A percentile compares a stretch with the other conserved stretches of the same genome.
phyloP scores from a whole-genome alignment of 148 eudicot genomes.

The Polygonum aviculare region DNA sequence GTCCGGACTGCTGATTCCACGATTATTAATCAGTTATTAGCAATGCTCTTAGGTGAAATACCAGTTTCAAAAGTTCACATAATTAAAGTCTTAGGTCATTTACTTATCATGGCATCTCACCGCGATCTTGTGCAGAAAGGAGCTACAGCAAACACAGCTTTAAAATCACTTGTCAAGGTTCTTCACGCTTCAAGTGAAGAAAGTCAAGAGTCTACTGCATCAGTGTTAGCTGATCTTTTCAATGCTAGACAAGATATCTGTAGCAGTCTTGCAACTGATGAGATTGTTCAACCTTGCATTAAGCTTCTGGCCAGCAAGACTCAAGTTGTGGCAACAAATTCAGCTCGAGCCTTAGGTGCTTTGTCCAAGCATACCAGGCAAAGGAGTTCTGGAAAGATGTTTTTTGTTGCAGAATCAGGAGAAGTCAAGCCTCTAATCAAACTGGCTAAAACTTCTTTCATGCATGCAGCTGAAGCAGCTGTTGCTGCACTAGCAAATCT shows the following conservation, averaged over 20 bases:
- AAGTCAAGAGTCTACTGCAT: constrained; percentile 68
- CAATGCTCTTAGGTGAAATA: constrained; percentile 60
- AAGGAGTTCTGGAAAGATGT: constrained; percentile 41
- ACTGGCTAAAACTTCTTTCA: constrained; percentile 69
- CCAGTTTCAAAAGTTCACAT: constrained; percentile 54
- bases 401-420: constrained; percentile 60
- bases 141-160: constrained; percentile 47
- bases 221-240: constrained; percentile 73
- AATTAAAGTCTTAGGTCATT: constrained; percentile 59
- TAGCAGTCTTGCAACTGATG: constrained; percentile 67
- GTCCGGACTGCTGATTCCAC: constrained; percentile 49
- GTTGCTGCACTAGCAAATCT: constrained; percentile 78
- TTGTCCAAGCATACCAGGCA: constrained; percentile 51
- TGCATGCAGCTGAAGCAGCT: constrained; percentile 70
- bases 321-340: constrained; percentile 64
- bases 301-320: constrained; percentile 72
- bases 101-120: constrained; percentile 52
- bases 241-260: constrained; percentile 63
- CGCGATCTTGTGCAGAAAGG: constrained; percentile 56
- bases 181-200: constrained; percentile 54
- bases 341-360: constrained; percentile 80
- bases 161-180: constrained; percentile 67
- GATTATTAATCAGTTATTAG: constrained; percentile 61
- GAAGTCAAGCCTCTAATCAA: constrained; percentile 67
- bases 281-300: constrained; percentile 64